A percentile compares a stretch with the other conserved stretches of the same genome.
These are phyloP conservation scores for Entomophthora muscae DNA, from an alignment of 371 early-diverging fungal species.

Conservation along the genomic window DNA sequence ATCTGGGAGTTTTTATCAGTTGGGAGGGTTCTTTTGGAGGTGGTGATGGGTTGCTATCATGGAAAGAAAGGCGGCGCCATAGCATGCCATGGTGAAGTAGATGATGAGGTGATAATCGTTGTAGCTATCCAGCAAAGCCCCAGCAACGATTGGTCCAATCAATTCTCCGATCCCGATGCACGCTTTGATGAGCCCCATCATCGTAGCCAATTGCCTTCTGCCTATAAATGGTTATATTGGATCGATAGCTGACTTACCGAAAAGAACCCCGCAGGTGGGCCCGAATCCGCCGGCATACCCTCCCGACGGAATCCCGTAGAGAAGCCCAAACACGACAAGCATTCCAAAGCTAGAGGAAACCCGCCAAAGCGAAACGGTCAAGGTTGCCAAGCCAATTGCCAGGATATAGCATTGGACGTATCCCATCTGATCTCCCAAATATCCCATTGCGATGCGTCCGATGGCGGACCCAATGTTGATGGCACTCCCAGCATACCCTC, in stretches of 20 bases:
- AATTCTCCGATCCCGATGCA: slow-evolving; percentile 17
- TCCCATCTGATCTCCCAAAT: slow-evolving; percentile 29
- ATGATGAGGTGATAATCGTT: not conserved
- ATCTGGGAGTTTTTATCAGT: too few relatives aligned
- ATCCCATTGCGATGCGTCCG: slow-evolving; percentile 28
- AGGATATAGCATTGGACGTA: slow-evolving; percentile 28
- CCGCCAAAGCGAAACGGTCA: slow-evolving; percentile 37
- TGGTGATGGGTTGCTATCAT: too few relatives aligned
- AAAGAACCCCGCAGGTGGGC: slow-evolving; percentile 23
- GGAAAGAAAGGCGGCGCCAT: not conserved
- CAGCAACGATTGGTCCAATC: slow-evolving; percentile 22
- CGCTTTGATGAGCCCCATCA: slow-evolving; percentile 20
- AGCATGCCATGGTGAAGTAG: not conserved
- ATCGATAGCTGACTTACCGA: too few relatives aligned
- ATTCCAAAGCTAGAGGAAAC: slow-evolving; percentile 23
- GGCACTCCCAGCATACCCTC: slow-evolving; percentile 27
- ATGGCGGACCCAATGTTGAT: slow-evolving; percentile 32
- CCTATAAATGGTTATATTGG: too few relatives aligned
- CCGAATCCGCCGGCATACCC: slow-evolving; percentile 27
- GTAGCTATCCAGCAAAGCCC: slow-evolving; percentile 17
- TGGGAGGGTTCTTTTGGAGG: too few relatives aligned
- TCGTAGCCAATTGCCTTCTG: slow-evolving; percentile 17
- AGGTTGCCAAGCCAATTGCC: slow-evolving; percentile 22
- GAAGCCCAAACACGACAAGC: slow-evolving; percentile 26
- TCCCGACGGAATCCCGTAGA: slow-evolving; percentile 40